phyloP scores from a whole-genome alignment of 73 alveolate genomes.

The Diophrys appendiculata region DNA sequence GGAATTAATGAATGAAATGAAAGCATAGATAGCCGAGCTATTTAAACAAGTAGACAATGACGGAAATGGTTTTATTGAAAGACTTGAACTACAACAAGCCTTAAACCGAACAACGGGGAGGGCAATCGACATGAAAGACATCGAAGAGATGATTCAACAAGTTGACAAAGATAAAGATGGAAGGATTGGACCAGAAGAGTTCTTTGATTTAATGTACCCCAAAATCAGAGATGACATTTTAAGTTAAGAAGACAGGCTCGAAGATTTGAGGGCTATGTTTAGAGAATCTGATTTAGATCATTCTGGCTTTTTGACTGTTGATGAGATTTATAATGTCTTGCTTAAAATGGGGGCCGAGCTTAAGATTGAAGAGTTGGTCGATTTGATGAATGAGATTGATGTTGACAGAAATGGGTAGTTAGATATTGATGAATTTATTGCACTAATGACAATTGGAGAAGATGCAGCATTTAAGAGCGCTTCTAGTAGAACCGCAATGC shows the following conservation, averaged over 20 bases:
- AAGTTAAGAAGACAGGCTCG: conserved; percentile 39
- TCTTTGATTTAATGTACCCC: conserved; percentile 41
- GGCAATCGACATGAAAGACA: conserved; percentile 20
- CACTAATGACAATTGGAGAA: conserved; percentile 60
- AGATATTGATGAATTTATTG: conserved; percentile 67
- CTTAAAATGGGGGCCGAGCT: conserved; percentile 52
- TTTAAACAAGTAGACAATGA: conserved; percentile 49
- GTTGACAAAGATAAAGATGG: conserved; percentile 42
- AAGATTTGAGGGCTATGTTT: conserved; percentile 51
- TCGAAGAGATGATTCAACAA: conserved; percentile 10
- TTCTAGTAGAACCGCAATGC: conserved; percentile 22
- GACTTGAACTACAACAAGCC: conserved; percentile 10
- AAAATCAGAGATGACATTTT: conserved; percentile 54
- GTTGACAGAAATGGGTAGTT: conserved; percentile 58
- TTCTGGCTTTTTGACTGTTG: conserved; percentile 51
- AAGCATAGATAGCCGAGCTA: conserved; percentile 24
- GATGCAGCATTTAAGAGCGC: conserved; percentile 30
- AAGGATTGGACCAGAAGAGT: conserved; percentile 25
- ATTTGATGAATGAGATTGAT: conserved; percentile 63
- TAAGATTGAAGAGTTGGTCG: conserved; percentile 41
- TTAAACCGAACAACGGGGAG: not conserved
- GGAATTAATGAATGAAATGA: conserved; percentile 40
- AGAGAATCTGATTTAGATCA: conserved; percentile 57
- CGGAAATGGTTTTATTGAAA: conserved; percentile 29
- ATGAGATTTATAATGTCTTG: conserved; percentile 52